Evolutionary conservation across 768 basidiomycete species (phyloP).

Genomic region (Cyathus striatus): DNA sequence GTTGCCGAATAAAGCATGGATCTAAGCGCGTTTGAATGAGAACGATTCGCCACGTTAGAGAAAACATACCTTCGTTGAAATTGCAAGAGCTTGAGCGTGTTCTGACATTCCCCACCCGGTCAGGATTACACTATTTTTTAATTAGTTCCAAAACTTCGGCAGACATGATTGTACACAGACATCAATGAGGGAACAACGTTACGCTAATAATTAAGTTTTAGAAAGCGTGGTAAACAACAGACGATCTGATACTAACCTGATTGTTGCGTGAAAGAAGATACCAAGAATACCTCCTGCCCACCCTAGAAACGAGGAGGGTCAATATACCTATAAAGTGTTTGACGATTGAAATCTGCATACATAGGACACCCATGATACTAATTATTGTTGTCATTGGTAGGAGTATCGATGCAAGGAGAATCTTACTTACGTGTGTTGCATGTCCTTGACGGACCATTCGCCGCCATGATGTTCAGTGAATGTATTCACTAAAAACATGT

Average conservation of each 20-base stretch:
- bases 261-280: conserved; percentile 78
- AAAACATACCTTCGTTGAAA: conserved; percentile 66
- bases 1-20: conserved; percentile 81
- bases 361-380: conserved; percentile 71
- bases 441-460: conserved; percentile 84
- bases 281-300: conserved; percentile 92
- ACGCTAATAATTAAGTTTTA: conserved; percentile 34
- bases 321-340: neutral
- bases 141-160: too few relatives aligned
- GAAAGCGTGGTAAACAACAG: neutral
- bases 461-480: conserved; percentile 88
- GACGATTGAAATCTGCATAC: conserved; percentile 30
- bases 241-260: conserved; percentile 41
- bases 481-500: conserved; percentile 62
- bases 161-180: too few relatives aligned
- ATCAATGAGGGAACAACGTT: conserved; percentile 79
- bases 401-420: neutral
- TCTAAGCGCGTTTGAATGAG: conserved; percentile 34
- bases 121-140: conserved; percentile 72
- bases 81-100: conserved; percentile 78
- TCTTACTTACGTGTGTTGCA: conserved; percentile 81
- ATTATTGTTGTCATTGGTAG: neutral
- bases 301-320: conserved; percentile 41
- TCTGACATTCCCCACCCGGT: conserved; percentile 95
- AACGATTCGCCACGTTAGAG: neutral